Evolutionary conservation across 208 protist species (phyloP), one percentile per base, ranked within the genome.

Genomic region (Trypanosoma vivax): DNA sequence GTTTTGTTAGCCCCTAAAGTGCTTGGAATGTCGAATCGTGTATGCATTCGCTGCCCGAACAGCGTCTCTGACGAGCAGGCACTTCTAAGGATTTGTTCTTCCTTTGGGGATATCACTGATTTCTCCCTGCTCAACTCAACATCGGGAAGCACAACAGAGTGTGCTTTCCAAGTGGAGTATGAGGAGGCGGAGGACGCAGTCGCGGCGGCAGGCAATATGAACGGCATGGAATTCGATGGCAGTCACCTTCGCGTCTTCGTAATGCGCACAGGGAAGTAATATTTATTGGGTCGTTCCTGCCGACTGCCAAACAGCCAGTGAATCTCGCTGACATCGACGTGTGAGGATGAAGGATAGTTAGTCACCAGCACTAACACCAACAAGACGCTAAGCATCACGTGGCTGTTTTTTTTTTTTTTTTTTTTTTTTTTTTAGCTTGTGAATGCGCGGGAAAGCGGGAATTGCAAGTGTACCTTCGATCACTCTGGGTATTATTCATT

Each of bases 211-310:
- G 64, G 53, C 6, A 90, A 90, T 53, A 75, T 90, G 65, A 73
- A 86, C 39, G 82, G 82, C 2, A 87, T 90, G 82, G 73, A 72
- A 38, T 87, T 90, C 38, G 38, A 50, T 3, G 73, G 67, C n/a
- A 48, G 31, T 14, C 76, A 79, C 38, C 56, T 90, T 48, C 75
- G 72, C 16, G 76, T 75, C 9, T 65, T 65, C 52, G 4, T 65
- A 2, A 65, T 58, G 28, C 30, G 40, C 25, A 23, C 3, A n/a
- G 29, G 9, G 21, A 11, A 19, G 13, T 50, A 9, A n/a, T n/a
- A n/a, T n/a, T n/a, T n/a, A n/a, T n/a, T n/a, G n/a, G n/a, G n/a
- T n/a, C n/a, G n/a, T n/a, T n/a, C n/a, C n/a, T n/a, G n/a, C n/a
- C n/a, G n/a, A n/a, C n/a, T n/a, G n/a, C n/a, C n/a, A n/a, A n/a